Evolutionary conservation across 2,329 filamentous ascomycete genomes (phyloP).

Genomic region (Penicillium griseofulvum): DNA sequence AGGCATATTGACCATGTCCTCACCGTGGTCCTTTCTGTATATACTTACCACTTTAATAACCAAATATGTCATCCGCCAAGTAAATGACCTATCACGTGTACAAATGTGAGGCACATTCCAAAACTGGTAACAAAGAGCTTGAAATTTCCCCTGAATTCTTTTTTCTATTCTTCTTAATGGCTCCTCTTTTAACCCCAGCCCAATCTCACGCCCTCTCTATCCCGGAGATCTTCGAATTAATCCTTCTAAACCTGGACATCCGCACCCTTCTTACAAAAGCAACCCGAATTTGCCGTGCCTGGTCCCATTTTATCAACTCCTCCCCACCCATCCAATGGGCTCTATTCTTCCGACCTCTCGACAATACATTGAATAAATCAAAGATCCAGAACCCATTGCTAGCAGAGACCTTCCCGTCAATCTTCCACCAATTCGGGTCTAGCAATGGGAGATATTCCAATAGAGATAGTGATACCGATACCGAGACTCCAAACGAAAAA

Average conservation of each 20-base stretch:
- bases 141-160: background rate
- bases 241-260: conserved; percentile 5
- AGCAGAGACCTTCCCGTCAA: background rate
- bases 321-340: background rate
- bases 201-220: background rate
- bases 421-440: background rate
- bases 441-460: background rate
- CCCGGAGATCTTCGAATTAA: conserved; percentile 7
- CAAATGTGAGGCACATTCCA: background rate
- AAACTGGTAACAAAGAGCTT: background rate
- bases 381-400: background rate
- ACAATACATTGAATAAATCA: background rate
- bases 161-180: background rate
- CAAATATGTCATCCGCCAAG: background rate
- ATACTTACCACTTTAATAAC: background rate
- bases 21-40: background rate
- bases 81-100: background rate
- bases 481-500: background rate
- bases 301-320: conserved; percentile 1
- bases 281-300: conserved; percentile 1
- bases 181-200: background rate
- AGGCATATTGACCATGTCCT: no score
- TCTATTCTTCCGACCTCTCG: background rate
- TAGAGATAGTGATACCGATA: background rate
- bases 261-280: conserved; percentile 8